phyloP scores from a whole-genome alignment of 1,139 yeast species.

The Oligophagozyma castellii region DNA sequence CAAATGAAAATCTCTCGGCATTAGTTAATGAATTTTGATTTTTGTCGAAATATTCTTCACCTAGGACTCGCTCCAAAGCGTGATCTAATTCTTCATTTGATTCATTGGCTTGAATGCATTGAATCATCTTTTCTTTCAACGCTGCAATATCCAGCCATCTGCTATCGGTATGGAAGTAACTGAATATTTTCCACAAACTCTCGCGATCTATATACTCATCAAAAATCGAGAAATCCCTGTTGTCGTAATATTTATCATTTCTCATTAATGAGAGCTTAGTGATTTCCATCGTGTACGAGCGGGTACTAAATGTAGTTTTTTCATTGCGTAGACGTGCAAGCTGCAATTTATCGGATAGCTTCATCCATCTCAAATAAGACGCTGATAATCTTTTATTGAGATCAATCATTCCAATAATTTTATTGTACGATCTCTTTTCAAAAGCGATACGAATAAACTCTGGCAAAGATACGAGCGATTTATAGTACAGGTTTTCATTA shows the following conservation, averaged over 20 bases:
- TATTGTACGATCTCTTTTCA: constrained; percentile 19
- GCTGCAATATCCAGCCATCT: constrained; percentile 8
- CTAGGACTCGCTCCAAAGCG: neutral
- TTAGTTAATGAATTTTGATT: constrained; percentile 4
- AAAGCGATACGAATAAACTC: constrained; percentile 17
- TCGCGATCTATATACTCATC: constrained; percentile 4
- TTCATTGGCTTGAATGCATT: constrained; percentile 10
- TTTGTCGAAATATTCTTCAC: neutral
- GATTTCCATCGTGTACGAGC: constrained; percentile 8
- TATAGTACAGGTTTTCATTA: constrained; percentile 11
- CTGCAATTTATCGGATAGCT: constrained; percentile 11
- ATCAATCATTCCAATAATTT: constrained; percentile 20
- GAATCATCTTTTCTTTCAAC: constrained; percentile 16
- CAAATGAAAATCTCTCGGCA: constrained; percentile 13
- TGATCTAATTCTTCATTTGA: constrained; percentile 5
- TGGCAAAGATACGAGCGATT: constrained; percentile 13
- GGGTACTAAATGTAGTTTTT: constrained; percentile 12
- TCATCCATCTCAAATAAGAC: constrained; percentile 16
- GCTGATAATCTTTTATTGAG: constrained; percentile 11
- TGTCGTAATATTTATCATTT: constrained; percentile 11
- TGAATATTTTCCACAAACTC: constrained; percentile 7
- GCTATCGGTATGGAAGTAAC: constrained; percentile 9
- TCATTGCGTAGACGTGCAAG: constrained; percentile 20
- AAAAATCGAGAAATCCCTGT: constrained; percentile 18
- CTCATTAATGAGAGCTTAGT: constrained; percentile 7